These are phyloP conservation scores for Haplosporangium gracile DNA, from an alignment of 192 early-diverging fungal genomes.

Conservation along the genomic window DNA sequence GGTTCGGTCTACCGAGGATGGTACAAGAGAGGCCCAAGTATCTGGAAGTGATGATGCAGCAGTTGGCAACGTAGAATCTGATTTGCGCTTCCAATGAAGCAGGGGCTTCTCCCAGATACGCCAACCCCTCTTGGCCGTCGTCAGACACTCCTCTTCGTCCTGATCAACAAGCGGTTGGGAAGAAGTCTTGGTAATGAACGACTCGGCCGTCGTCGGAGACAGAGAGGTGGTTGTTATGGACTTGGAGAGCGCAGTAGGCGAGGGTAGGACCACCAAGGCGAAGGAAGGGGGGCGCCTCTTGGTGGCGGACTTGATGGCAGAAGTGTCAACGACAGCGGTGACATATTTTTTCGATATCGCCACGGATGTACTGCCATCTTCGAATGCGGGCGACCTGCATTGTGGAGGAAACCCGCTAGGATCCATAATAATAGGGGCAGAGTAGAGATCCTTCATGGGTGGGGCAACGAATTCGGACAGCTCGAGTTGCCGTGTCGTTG, in stretches of 20 bases:
- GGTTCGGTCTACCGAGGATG: not conserved
- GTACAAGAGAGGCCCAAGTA: not conserved
- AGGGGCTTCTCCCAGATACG: not conserved
- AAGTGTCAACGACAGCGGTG: not conserved
- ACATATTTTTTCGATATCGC: not conserved
- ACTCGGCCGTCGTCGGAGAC: not conserved
- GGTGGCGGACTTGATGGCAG: not conserved
- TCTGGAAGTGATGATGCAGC: not conserved
- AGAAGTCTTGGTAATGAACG: not conserved
- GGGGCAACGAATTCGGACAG: not conserved
- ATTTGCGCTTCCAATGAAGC: not conserved
- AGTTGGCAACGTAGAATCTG: not conserved
- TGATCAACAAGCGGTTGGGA: not conserved
- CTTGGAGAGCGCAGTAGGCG: not conserved
- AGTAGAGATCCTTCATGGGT: constrained; percentile 1
- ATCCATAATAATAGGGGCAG: not conserved
- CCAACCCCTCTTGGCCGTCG: not conserved
- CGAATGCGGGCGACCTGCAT: not conserved
- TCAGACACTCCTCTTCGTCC: not conserved
- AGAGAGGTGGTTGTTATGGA: not conserved
- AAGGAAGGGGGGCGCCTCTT: not conserved
- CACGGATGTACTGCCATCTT: not conserved
- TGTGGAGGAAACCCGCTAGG: not conserved
- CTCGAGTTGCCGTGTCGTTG: not conserved
- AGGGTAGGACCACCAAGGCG: not conserved